Conservation (phyloP, 2,329 filamentous ascomycete species). For the Phialemoniopsis sp. region DNA sequence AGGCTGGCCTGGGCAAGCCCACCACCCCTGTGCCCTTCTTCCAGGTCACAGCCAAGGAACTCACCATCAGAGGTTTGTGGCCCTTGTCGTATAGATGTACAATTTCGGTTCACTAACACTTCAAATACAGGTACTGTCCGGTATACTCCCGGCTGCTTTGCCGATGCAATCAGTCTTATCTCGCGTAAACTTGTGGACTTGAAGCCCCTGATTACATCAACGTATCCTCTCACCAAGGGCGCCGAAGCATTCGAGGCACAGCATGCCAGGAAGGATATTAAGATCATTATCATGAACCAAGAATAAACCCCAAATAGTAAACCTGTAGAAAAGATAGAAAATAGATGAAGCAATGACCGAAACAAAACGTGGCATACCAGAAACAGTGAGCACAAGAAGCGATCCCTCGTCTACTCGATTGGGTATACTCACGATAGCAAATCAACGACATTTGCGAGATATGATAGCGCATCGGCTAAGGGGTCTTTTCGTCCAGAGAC, state of each 20-base stretch:
- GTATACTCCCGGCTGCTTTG: constrained; percentile 18
- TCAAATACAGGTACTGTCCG: constrained; percentile 13
- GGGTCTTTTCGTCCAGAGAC: too few relatives aligned
- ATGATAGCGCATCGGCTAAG: too few relatives aligned
- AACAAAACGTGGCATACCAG: too few relatives aligned
- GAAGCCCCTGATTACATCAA: constrained; percentile 17
- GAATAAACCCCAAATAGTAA: constrained; percentile 7
- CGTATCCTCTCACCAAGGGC: constrained; percentile 13
- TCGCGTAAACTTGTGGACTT: constrained; percentile 12
- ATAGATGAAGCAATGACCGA: not conserved
- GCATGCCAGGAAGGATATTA: constrained; percentile 13
- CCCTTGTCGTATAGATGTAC: not conserved
- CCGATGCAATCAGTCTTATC: constrained; percentile 15
- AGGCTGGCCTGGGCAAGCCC: constrained; percentile 15
- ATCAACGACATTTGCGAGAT: too few relatives aligned
- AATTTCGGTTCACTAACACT: not conserved
- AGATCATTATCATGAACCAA: constrained; percentile 17
- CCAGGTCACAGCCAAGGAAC: constrained; percentile 15
- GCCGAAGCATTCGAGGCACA: constrained; percentile 15
- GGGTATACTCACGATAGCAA: too few relatives aligned
- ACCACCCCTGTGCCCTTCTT: constrained; percentile 14
- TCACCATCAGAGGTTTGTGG: constrained; percentile 14
- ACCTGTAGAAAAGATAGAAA: not conserved
- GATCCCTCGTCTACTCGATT: too few relatives aligned
- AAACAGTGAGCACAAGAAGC: too few relatives aligned